Evolutionary conservation across 768 basidiomycete species (phyloP), one percentile per base, ranked within the genome.

Genomic region (Podaxis sp.): DNA sequence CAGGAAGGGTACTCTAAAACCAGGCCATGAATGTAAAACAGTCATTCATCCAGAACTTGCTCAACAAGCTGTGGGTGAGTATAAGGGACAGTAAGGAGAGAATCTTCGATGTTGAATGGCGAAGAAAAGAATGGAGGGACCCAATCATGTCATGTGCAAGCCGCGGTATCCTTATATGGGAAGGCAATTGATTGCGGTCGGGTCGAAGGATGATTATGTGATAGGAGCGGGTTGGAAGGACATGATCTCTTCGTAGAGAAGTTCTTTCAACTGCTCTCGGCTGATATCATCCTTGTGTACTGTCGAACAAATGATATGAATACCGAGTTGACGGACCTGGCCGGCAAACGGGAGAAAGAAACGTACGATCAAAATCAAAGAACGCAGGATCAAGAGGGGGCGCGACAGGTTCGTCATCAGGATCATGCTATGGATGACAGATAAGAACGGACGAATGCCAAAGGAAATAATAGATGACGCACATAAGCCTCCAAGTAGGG

Each of bases 271-370:
- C 75, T 97, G 94, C 73, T 98, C 96, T 30, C 94, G 85, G 71
- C 89, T 93, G 78, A 97, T 95, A 66, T 94, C 93, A 67, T 97
- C 96, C 81, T 98, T 96, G 81, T 95, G 91, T 66, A 94, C 91
- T 93, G 74, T 20, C 50, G 30, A 37, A 52, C 37, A 46, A 50
- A 64, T 58, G 55, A 38, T 37, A 30, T 26, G 44, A 60, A 10
- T 20, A 52, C 48, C 48, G 53, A 22, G 17, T 64, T 37, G 48
- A 37, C 46, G 28, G 56, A 17, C 10, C 12, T 36, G 38, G 7
- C 33, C 13, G 46, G 57, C 22, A 6, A 37, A 56, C 33, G 33
- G 15, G 15, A 58, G 3, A 83, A 56, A 22, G 20, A 5, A 8
- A 11, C 46, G 4, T 66, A 93, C 91, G 77, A 74, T 99, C 97